These are phyloP conservation scores for Voacanga thouarsii DNA, from an alignment of 257 asterid species.

Conservation along the genomic window DNA sequence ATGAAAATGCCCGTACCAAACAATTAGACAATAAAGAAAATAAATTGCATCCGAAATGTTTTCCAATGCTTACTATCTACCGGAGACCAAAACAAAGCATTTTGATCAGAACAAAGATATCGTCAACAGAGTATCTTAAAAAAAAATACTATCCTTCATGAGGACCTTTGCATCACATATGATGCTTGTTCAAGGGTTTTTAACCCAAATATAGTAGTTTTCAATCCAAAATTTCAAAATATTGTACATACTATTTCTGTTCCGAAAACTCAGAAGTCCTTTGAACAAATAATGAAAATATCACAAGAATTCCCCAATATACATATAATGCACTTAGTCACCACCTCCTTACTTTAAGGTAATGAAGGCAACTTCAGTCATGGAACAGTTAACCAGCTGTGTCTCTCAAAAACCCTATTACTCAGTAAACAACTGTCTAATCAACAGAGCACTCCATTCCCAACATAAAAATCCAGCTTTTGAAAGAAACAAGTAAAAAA, in stretches of 20 bases:
- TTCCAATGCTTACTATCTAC: not conserved
- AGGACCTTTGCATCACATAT: not conserved
- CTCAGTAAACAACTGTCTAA: not conserved
- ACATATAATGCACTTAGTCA: not conserved
- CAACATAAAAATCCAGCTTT: not conserved
- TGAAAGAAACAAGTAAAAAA: not conserved
- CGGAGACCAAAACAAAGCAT: not conserved
- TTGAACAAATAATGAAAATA: not conserved
- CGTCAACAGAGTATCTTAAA: not conserved
- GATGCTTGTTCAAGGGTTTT: not conserved
- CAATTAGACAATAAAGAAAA: not conserved
- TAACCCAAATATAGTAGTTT: not conserved
- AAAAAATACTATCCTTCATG: not conserved
- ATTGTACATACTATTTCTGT: not conserved
- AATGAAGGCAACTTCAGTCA: not conserved
- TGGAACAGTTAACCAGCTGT: not conserved
- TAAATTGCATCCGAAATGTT: not conserved
- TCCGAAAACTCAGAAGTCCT: not conserved
- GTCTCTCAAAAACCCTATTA: not conserved
- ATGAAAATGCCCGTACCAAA: not conserved
- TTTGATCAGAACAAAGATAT: not conserved
- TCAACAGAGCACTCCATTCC: not conserved
- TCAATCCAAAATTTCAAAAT: not conserved
- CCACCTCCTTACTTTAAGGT: not conserved
- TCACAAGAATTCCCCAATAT: not conserved